phyloP scores from a whole-genome alignment of 495 filamentous ascomycete species.

The Penicillium alfredii region DNA sequence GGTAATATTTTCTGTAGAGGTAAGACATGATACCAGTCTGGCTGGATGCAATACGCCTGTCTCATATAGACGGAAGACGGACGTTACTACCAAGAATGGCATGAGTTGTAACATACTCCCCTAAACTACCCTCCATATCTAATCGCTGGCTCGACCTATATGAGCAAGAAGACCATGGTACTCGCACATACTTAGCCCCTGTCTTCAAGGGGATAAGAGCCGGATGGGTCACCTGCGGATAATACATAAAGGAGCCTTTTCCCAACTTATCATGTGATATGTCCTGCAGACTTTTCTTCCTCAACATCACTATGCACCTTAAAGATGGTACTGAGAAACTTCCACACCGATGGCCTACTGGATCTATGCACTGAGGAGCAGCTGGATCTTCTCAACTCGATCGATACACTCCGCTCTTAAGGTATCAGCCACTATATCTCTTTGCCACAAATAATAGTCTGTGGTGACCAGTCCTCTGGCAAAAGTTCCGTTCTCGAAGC shows the following conservation, averaged over 20 bases:
- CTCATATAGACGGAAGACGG: background rate
- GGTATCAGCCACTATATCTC: slow-evolving; percentile 54
- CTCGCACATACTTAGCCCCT: background rate
- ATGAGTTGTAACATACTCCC: background rate
- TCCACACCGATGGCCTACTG: slow-evolving; percentile 10
- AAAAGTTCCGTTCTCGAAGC: slow-evolving; percentile 65
- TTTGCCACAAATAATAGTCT: slow-evolving; percentile 58
- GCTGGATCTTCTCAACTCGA: slow-evolving; percentile 47
- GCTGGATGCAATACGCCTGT: background rate
- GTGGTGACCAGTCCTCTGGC: slow-evolving; percentile 56
- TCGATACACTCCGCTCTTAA: slow-evolving; percentile 49
- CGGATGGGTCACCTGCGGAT: background rate
- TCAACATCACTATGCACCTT: background rate
- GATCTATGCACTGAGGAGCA: slow-evolving; percentile 30
- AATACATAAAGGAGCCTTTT: background rate
- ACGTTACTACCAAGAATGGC: background rate
- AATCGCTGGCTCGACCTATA: background rate
- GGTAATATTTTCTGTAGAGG: background rate
- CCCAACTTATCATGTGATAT: background rate
- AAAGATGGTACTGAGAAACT: slow-evolving; percentile 9
- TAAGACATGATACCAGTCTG: background rate
- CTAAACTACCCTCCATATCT: background rate
- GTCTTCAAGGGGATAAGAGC: background rate
- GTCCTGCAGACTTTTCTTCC: background rate
- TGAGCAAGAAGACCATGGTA: background rate